Evolutionary conservation across 768 basidiomycete species (phyloP), one percentile per base, ranked within the genome.

Genomic region (Boletus speciosus): DNA sequence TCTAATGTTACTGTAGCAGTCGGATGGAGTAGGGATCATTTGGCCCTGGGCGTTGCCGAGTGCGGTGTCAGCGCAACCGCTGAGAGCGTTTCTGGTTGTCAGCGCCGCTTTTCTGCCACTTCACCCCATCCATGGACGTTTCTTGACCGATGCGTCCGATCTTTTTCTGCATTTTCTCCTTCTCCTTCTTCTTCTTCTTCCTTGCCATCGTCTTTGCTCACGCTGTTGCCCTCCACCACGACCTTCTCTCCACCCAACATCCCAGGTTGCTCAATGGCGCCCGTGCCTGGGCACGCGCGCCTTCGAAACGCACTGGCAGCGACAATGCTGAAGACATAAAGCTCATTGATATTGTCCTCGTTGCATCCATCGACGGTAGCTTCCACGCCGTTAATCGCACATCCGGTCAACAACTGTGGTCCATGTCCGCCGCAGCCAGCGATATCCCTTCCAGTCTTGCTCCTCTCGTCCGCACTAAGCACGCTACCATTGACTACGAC

Each of bases 291-390:
- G 9, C 46, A 39, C 56, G 49, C 57, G 11, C 55, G 23, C 38
- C 40, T 12, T 31, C 51, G 39, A 57, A 61, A 46, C 52, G 23
- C 46, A 27, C 57, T 11, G 52, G 51, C 23, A 31, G 23, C 36
- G 56, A 65, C 55, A 56, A 61, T 50, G 54, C 52, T 1, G 62
- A 73, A 40, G 82, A 87, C 52, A 75, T 84, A 19, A 79, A 86
- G 47, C 73, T 96, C 11, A 70, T 93, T 55, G 88, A 96, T 63
- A 81, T 90, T 51, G 88, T 97, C 27, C 82, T 99, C 16, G 81
- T 96, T 11, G 91, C 94, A 1, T 93, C 93, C 7, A 85, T 99
- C 27, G 95, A 98, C 72, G 96, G 96, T 25, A 92, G 86, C 54
- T 85, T 99, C 34, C 95, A 98, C 75, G 97, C 93, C 0, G 78